These are phyloP conservation scores for Plasmodium relictum DNA, from an alignment of 169 alveolate genomes.

Conservation along the genomic window DNA sequence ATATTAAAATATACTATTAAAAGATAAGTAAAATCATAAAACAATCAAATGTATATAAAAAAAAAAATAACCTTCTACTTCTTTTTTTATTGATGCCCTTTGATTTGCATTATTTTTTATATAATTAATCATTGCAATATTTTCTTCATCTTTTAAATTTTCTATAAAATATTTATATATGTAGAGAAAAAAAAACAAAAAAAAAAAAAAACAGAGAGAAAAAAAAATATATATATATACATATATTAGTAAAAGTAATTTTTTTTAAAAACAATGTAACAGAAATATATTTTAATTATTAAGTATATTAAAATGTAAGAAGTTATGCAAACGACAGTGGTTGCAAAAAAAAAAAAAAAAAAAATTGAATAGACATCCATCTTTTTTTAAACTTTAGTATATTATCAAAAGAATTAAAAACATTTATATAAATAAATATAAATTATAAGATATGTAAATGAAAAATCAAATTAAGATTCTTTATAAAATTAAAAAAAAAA, in stretches of 20 bases:
- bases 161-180: conserved; percentile 36
- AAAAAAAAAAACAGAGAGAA: conserved; percentile 7
- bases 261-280: background rate
- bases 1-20: background rate
- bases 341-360: conserved; percentile 15
- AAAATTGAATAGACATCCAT: background rate
- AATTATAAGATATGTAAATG: conserved; percentile 1
- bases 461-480: conserved; percentile 22
- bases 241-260: background rate
- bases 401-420: background rate
- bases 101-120: conserved; percentile 44
- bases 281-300: background rate
- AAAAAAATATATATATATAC: background rate
- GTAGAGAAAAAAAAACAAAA: conserved; percentile 1
- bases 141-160: conserved; percentile 24
- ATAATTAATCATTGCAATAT: conserved; percentile 15
- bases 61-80: conserved; percentile 32
- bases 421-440: background rate
- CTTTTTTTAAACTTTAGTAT: no score
- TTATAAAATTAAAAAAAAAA: conserved; percentile 34
- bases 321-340: conserved; percentile 11
- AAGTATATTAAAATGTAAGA: background rate
- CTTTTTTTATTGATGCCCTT: conserved; percentile 48
- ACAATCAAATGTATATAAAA: background rate
- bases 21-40: background rate